phyloP scores from a whole-genome alignment of 148 eudicot genomes.

The Pharnaceum exiguum region DNA sequence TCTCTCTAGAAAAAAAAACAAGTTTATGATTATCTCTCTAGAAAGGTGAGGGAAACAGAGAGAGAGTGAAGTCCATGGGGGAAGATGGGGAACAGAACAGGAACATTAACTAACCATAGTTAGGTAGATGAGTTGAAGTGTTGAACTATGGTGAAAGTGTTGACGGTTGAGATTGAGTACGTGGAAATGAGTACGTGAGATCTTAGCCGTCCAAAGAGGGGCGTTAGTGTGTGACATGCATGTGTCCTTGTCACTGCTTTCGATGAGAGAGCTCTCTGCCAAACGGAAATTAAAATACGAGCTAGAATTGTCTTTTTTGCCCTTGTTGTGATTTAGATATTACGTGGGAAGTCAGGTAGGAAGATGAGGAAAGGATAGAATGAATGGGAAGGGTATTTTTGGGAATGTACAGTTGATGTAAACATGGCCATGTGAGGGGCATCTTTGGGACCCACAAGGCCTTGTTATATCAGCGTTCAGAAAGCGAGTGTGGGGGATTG shows the following conservation, averaged over 20 bases:
- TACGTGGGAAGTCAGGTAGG: not conserved
- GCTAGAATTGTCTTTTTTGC: not conserved
- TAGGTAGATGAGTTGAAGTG: not conserved
- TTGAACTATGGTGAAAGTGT: too few relatives aligned
- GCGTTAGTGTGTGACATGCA: conserved; percentile 36
- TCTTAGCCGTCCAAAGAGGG: not conserved
- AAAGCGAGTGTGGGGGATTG: conserved; percentile 24
- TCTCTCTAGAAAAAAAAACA: too few relatives aligned
- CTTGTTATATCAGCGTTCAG: conserved; percentile 22
- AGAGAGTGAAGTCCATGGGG: not conserved
- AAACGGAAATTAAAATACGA: not conserved
- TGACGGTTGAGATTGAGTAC: too few relatives aligned
- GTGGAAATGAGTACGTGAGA: not conserved
- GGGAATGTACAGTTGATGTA: conserved; percentile 16
- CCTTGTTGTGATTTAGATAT: not conserved
- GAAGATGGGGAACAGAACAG: not conserved
- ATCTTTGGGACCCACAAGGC: conserved; percentile 29
- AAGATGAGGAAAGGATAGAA: not conserved
- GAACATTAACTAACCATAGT: too few relatives aligned
- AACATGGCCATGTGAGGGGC: conserved; percentile 33
- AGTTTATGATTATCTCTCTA: conserved; percentile 9
- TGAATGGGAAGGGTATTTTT: not conserved
- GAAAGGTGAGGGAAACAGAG: conserved; percentile 7
- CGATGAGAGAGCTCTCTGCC: conserved; percentile 26
- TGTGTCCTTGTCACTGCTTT: conserved; percentile 52